These are phyloP conservation scores for Daldinia eschscholtzii DNA, from an alignment of 2,329 filamentous ascomycete genomes.

Conservation along the genomic window DNA sequence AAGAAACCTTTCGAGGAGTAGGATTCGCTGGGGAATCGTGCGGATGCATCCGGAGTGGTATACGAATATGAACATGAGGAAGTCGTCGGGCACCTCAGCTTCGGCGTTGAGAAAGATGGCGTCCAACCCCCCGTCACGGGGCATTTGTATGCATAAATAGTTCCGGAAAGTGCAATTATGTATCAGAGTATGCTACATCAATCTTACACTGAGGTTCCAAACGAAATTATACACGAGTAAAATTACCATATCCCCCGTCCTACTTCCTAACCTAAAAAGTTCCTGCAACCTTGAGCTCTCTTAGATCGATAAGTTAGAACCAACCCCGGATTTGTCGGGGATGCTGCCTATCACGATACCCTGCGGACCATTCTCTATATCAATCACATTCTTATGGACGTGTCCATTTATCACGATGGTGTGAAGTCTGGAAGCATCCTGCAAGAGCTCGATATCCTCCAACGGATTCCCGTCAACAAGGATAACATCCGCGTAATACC, in stretches of 20 bases:
- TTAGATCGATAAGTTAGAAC: neutral
- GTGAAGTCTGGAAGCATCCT: slow-evolving; percentile 59
- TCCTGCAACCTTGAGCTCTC: neutral
- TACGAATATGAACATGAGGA: neutral
- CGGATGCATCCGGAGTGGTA: neutral
- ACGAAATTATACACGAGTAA: too few relatives aligned
- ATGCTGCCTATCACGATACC: neutral
- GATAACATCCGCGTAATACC: slow-evolving; percentile 60
- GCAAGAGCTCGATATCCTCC: slow-evolving; percentile 57
- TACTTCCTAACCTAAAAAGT: too few relatives aligned
- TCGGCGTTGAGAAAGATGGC: neutral
- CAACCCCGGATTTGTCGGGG: neutral
- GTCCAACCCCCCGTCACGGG: too few relatives aligned
- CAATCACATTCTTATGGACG: slow-evolving; percentile 44
- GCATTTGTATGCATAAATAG: too few relatives aligned
- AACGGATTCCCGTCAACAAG: slow-evolving; percentile 61
- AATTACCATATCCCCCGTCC: too few relatives aligned
- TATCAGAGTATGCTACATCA: neutral
- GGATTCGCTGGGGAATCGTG: too few relatives aligned
- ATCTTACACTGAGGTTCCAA: neutral
- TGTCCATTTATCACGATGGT: slow-evolving; percentile 63
- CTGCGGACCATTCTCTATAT: neutral
- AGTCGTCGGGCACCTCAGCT: neutral
- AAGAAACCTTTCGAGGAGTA: too few relatives aligned
- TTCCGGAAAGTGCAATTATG: neutral